Conservation (phyloP, 352 stramenopile species). For the Aphanomyces cochlioides region DNA sequence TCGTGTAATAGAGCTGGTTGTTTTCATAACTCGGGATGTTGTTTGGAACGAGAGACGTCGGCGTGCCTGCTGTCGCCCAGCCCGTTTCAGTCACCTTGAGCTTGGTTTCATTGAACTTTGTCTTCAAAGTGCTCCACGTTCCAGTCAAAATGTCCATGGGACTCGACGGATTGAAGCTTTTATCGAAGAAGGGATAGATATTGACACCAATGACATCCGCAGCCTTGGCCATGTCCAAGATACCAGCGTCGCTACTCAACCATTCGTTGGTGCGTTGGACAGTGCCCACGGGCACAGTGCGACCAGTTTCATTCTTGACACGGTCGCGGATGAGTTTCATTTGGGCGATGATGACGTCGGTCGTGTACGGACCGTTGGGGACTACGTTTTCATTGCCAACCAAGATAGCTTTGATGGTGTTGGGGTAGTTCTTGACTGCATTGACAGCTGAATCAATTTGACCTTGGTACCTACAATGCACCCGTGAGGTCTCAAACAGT, state of each 20-base stretch:
- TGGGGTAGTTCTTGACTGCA: conserved; percentile 47
- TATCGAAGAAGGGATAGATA: conserved; percentile 44
- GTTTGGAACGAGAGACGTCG: conserved; percentile 16
- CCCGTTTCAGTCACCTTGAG: conserved; percentile 38
- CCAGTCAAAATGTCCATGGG: conserved; percentile 29
- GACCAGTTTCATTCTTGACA: conserved; percentile 32
- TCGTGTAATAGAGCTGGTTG: conserved; percentile 35
- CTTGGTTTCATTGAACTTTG: conserved; percentile 37
- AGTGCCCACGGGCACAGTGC: conserved; percentile 51
- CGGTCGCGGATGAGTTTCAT: conserved; percentile 36
- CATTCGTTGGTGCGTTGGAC: conserved; percentile 55
- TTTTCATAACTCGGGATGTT: conserved; percentile 37
- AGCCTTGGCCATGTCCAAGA: neutral
- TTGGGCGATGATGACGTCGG: conserved; percentile 36
- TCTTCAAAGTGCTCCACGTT: conserved; percentile 37
- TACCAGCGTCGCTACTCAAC: conserved; percentile 30
- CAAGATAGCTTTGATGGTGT: conserved; percentile 45
- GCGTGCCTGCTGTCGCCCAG: conserved; percentile 29
- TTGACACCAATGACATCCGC: conserved; percentile 40
- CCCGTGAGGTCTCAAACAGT: no score
- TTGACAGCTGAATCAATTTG: conserved; percentile 45
- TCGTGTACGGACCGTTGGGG: conserved; percentile 31
- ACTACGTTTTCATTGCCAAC: conserved; percentile 49
- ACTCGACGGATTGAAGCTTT: conserved; percentile 29
- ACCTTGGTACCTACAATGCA: conserved; percentile 22